Conservation (phyloP, 371 early-diverging fungal species). For the Circinella umbellata region DNA sequence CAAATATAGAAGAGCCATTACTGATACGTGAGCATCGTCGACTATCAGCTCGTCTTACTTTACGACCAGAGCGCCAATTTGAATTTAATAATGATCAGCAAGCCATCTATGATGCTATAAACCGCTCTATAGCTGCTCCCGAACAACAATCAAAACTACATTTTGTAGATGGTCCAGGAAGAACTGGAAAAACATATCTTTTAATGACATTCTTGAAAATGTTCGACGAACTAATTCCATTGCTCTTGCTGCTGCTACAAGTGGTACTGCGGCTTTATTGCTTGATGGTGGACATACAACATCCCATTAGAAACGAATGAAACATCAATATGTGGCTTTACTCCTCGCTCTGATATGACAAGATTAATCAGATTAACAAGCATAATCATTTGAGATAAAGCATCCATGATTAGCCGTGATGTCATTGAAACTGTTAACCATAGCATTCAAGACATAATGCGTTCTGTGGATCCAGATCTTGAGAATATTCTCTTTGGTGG, state of each 20-base stretch:
- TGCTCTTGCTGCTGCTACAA: conserved; percentile 12
- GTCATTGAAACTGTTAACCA: conserved; percentile 31
- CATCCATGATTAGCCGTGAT: conserved; percentile 27
- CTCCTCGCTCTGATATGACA: conserved; percentile 8
- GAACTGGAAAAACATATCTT: background rate
- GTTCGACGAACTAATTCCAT: background rate
- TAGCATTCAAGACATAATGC: conserved; percentile 27
- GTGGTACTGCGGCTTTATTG: conserved; percentile 10
- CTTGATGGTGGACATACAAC: conserved; percentile 13
- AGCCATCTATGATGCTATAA: no score
- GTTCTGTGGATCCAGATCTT: conserved; percentile 9
- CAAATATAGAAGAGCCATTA: background rate
- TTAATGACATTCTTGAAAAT: background rate
- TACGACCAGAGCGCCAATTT: no score
- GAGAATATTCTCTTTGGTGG: conserved; percentile 33
- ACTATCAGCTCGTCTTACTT: no score
- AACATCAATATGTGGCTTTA: background rate
- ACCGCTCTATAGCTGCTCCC: no score
- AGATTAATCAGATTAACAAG: conserved; percentile 12
- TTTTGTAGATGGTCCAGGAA: background rate
- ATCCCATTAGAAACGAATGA: background rate
- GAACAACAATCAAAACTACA: background rate
- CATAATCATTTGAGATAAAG: conserved; percentile 42
- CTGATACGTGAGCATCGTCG: no score
- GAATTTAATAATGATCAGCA: no score